Evolutionary conservation across 805 yeast genomes (phyloP).

Genomic region (Candida pseudofarinosa): DNA sequence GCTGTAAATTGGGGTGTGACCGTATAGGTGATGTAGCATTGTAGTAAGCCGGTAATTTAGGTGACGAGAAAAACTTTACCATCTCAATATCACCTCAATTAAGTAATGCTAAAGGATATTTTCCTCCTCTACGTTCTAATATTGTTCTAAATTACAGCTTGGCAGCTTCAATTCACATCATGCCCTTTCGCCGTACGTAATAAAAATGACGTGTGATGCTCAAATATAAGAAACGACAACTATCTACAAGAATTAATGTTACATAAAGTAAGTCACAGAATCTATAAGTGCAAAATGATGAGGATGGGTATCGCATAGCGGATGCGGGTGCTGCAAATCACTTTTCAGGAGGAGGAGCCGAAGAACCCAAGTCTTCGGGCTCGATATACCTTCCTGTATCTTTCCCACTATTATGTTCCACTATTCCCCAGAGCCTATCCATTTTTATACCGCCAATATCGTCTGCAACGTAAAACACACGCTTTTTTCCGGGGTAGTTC

Average conservation of each 20-base stretch:
- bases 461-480: slow-evolving; percentile 58
- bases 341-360: too few relatives aligned
- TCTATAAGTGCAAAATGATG: too few relatives aligned
- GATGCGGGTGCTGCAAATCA: too few relatives aligned
- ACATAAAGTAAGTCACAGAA: too few relatives aligned
- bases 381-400: slow-evolving; percentile 58
- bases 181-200: neutral
- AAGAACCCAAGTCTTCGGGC: neutral
- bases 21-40: slow-evolving; percentile 7
- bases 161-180: too few relatives aligned
- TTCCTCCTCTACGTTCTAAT: too few relatives aligned
- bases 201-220: neutral
- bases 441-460: slow-evolving; percentile 76
- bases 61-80: slow-evolving; percentile 10
- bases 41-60: slow-evolving; percentile 6
- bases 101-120: too few relatives aligned
- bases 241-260: neutral
- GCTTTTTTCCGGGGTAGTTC: slow-evolving; percentile 26
- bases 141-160: too few relatives aligned
- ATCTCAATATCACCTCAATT: neutral
- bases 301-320: too few relatives aligned
- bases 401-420: slow-evolving; percentile 62
- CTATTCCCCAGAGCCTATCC: slow-evolving; percentile 85
- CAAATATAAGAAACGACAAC: neutral
- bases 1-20: slow-evolving; percentile 10